phyloP scores from a whole-genome alignment of 2,329 filamentous ascomycete species.

The Amauroascus verrucosus region DNA sequence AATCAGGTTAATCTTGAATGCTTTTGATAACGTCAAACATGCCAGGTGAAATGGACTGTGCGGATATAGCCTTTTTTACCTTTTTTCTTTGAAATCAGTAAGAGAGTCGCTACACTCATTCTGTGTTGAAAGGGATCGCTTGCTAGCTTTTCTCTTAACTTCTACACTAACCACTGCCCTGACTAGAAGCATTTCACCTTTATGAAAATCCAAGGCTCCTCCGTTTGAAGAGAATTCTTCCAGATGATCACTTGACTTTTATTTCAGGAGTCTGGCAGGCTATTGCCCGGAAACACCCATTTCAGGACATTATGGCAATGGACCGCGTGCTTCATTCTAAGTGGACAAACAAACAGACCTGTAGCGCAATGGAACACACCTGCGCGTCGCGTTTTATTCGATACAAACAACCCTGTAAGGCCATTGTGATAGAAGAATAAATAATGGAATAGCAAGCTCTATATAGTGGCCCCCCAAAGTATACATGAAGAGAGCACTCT shows the following conservation, averaged over 20 bases:
- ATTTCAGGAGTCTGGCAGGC: background rate
- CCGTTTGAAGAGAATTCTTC: background rate
- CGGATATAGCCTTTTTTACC: background rate
- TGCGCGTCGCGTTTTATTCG: background rate
- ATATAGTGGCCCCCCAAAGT: background rate
- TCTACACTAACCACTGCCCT: background rate
- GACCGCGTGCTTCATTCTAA: too few relatives aligned
- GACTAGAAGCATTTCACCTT: conserved; percentile 1
- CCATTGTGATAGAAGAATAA: too few relatives aligned
- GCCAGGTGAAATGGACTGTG: background rate
- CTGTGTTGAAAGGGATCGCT: background rate
- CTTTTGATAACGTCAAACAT: background rate
- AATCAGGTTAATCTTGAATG: background rate
- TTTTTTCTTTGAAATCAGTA: background rate
- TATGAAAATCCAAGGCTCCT: background rate
- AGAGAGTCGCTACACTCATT: background rate
- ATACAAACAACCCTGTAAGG: too few relatives aligned
- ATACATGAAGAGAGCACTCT: background rate
- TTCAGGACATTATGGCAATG: too few relatives aligned
- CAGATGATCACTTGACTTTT: background rate
- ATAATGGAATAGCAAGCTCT: background rate
- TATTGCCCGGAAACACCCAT: background rate
- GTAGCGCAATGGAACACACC: background rate
- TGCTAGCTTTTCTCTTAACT: background rate
- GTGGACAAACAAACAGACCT: too few relatives aligned